These are phyloP conservation scores for Aspergillus biplanus DNA, from an alignment of 495 filamentous ascomycete species.

Conservation along the genomic window DNA sequence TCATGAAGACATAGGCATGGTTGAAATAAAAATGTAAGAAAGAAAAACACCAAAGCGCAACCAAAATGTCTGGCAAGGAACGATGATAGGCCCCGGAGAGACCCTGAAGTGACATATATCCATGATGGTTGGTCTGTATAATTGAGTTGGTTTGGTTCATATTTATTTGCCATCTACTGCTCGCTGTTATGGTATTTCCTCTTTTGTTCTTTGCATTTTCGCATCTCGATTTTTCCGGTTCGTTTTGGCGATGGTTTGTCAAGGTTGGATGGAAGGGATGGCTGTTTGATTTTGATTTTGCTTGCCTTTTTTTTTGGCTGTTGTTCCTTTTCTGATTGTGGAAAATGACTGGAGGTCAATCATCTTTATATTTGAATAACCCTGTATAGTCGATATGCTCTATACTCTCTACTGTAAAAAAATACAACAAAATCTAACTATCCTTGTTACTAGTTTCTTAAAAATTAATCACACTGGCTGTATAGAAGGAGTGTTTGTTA, in stretches of 20 bases:
- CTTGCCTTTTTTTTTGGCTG: slow-evolving; percentile 8
- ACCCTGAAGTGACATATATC: too few species aligned
- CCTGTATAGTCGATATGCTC: not conserved
- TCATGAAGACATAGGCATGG: not conserved
- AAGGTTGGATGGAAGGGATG: slow-evolving; percentile 15
- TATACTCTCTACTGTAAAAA: not conserved
- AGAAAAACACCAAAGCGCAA: not conserved
- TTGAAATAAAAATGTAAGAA: not conserved
- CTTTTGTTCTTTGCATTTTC: not conserved
- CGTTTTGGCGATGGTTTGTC: slow-evolving; percentile 15
- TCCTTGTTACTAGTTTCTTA: too few species aligned
- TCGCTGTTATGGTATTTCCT: not conserved
- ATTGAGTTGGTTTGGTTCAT: too few species aligned
- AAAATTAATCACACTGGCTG: too few species aligned
- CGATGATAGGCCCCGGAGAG: too few species aligned
- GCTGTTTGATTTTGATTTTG: slow-evolving; percentile 15
- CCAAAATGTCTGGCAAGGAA: too few species aligned
- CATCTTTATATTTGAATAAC: slow-evolving; percentile 1
- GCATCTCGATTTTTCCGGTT: slow-evolving; percentile 7
- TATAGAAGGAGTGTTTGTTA: too few species aligned
- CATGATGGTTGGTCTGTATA: too few species aligned
- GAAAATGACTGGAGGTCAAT: not conserved
- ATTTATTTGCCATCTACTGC: not conserved
- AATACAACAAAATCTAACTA: too few species aligned
- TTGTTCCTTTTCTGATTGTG: slow-evolving; percentile 1